Percentiles rank a stretch among this genome's conserved stretches.
phyloP scores from a whole-genome alignment of 2,329 filamentous ascomycete genomes.

The Tolypocladium cylindrosporum region DNA sequence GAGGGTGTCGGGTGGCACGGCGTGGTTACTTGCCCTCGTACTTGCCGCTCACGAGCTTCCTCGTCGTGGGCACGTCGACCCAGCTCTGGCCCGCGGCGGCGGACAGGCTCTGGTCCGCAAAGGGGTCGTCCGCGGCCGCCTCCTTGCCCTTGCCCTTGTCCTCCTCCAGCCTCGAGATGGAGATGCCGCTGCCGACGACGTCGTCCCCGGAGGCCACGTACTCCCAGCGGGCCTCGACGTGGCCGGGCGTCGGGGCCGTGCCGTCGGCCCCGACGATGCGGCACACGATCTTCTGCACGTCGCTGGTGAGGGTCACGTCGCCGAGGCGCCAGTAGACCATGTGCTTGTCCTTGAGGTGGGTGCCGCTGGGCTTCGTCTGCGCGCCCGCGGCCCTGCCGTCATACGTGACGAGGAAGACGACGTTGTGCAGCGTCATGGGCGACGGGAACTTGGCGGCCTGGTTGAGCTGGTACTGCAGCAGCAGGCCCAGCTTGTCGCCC shows the following conservation, averaged over 20 bases:
- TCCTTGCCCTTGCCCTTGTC: constrained; percentile 43
- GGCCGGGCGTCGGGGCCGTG: constrained; percentile 60
- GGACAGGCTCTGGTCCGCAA: constrained; percentile 41
- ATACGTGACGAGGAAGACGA: constrained; percentile 63
- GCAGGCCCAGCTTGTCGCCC: constrained; percentile 73
- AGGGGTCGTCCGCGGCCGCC: constrained; percentile 50
- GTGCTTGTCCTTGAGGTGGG: constrained; percentile 66
- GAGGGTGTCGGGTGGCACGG: background rate
- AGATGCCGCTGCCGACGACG: constrained; percentile 50
- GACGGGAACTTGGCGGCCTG: constrained; percentile 43
- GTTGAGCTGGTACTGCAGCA: constrained; percentile 79
- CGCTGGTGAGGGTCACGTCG: constrained; percentile 58
- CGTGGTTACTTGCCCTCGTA: constrained; percentile 46
- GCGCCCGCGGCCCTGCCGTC: constrained; percentile 58
- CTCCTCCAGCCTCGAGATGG: constrained; percentile 45
- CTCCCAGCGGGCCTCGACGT: constrained; percentile 79
- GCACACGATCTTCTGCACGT: constrained; percentile 70
- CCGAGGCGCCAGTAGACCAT: constrained; percentile 73
- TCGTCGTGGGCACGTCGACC: constrained; percentile 55
- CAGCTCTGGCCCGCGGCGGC: constrained; percentile 34
- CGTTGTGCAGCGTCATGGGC: constrained; percentile 51
- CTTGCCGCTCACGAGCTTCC: constrained; percentile 65
- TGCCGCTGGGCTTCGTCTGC: constrained; percentile 72
- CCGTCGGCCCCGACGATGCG: constrained; percentile 66
- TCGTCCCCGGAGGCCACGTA: constrained; percentile 31